phyloP scores from a whole-genome alignment of 768 basidiomycete species.

The Suillus lakei region DNA sequence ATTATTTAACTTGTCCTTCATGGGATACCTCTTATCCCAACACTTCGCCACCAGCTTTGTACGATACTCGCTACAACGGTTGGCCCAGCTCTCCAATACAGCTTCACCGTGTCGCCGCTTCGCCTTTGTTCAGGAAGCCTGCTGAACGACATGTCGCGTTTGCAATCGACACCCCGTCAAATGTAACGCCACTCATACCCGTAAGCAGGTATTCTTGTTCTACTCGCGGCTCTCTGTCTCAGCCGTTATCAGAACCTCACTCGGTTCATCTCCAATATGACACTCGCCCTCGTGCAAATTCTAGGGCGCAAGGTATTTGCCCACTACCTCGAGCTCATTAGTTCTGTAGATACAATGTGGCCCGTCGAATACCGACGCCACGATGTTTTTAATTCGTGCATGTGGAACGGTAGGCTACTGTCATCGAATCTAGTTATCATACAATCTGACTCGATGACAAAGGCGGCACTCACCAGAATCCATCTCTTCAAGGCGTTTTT shows the following conservation, averaged over 20 bases:
- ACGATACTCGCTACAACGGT: slow-evolving; percentile 2
- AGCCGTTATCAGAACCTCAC: neutral
- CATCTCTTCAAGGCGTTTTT: neutral
- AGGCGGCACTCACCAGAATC: neutral
- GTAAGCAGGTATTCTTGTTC: neutral
- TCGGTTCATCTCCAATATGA: neutral
- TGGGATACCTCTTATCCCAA: neutral
- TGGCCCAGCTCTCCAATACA: slow-evolving; percentile 2
- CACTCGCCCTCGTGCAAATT: neutral
- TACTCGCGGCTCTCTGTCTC: neutral
- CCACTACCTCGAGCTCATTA: neutral
- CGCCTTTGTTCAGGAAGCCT: neutral
- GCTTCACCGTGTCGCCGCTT: neutral
- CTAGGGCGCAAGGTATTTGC: neutral
- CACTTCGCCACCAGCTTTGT: neutral
- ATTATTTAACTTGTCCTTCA: neutral
- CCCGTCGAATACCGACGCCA: neutral
- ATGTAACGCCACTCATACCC: neutral
- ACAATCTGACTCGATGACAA: neutral
- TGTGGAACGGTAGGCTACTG: neutral
- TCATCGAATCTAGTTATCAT: neutral
- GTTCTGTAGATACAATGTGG: neutral
- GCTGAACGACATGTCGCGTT: neutral
- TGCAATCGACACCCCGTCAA: neutral
- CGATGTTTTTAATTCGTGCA: neutral